These are phyloP conservation scores for Asterophora parasitica DNA, from an alignment of 768 basidiomycete genomes.

Conservation along the genomic window DNA sequence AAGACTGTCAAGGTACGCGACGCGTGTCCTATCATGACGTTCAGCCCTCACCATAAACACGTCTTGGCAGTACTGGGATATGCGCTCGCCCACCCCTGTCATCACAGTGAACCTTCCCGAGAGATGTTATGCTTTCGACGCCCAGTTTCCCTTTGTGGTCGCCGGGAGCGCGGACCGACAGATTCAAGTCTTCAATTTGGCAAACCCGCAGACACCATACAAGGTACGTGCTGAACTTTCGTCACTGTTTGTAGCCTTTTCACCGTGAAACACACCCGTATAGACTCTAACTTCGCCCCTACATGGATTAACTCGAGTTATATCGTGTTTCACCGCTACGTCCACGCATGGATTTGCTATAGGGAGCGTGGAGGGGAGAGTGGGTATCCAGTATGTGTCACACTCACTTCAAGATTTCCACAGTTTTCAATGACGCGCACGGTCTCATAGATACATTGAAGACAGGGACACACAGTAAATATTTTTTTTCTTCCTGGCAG, in stretches of 20 bases:
- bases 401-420: background rate
- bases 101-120: constrained; percentile 80
- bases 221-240: constrained; percentile 33
- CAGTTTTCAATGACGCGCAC: constrained; percentile 3
- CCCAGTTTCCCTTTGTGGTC: constrained; percentile 78
- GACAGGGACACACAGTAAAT: constrained; percentile 71
- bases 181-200: constrained; percentile 84
- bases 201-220: constrained; percentile 72
- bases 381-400: constrained; percentile 87
- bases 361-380: constrained; percentile 85
- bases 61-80: constrained; percentile 83
- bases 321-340: constrained; percentile 76
- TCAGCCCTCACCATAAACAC: background rate
- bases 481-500: background rate
- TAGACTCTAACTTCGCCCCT: constrained; percentile 82
- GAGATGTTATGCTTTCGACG: constrained; percentile 84
- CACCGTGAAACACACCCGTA: too few relatives aligned
- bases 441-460: constrained; percentile 64
- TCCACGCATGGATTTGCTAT: constrained; percentile 69
- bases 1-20: constrained; percentile 88
- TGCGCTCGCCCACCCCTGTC: constrained; percentile 70
- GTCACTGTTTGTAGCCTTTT: background rate
- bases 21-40: constrained; percentile 4
- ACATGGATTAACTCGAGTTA: constrained; percentile 89
- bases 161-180: constrained; percentile 92